Conservation (phyloP, 2,329 filamentous ascomycete species). For the Penicillium freii region DNA sequence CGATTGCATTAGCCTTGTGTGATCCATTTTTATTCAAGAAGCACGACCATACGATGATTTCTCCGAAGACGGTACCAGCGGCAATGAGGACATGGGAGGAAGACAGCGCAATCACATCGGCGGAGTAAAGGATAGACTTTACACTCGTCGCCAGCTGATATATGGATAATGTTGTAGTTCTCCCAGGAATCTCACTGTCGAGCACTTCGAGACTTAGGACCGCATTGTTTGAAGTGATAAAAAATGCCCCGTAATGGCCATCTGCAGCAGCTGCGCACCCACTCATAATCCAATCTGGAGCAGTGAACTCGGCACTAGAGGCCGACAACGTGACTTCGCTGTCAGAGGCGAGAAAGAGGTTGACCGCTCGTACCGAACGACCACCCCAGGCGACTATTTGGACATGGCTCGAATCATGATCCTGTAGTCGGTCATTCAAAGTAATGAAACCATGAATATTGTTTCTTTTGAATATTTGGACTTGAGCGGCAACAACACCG, state of each 20-base stretch:
- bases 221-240: conserved; percentile 87
- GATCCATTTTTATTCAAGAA: conserved; percentile 31
- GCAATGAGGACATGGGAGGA: conserved; percentile 67
- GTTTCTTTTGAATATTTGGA: conserved; percentile 37
- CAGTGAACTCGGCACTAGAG: conserved; percentile 46
- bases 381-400: conserved; percentile 68
- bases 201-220: conserved; percentile 54
- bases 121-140: conserved; percentile 83
- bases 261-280: conserved; percentile 46
- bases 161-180: conserved; percentile 28
- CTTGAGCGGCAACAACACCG: conserved; percentile 29
- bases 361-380: conserved; percentile 50
- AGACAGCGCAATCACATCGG: conserved; percentile 65
- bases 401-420: conserved; percentile 12
- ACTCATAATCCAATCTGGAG: conserved; percentile 77
- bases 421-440: conserved; percentile 21
- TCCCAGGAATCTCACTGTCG: conserved; percentile 15
- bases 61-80: conserved; percentile 89
- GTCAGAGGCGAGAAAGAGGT: conserved; percentile 21
- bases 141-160: conserved; percentile 53
- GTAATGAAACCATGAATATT: conserved; percentile 41
- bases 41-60: conserved; percentile 86
- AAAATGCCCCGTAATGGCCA: conserved; percentile 47
- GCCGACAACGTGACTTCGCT: conserved; percentile 30
- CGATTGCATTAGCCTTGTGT: conserved; percentile 21